phyloP scores from a whole-genome alignment of 2,329 filamentous ascomycete genomes.

The Talaromyces amestolkiae region DNA sequence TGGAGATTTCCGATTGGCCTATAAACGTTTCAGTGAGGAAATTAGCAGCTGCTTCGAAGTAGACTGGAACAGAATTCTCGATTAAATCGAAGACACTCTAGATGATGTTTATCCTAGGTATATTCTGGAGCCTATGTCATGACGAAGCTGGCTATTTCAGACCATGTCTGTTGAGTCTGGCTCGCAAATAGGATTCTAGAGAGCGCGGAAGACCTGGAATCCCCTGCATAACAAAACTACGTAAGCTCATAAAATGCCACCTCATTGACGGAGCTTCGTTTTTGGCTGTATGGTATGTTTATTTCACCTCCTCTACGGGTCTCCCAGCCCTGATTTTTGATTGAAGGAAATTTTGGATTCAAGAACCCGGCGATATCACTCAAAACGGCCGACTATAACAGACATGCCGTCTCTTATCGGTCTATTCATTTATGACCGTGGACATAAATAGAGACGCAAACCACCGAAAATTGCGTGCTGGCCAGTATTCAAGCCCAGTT shows the following conservation, averaged over 20 bases:
- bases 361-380: neutral
- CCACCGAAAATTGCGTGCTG: neutral
- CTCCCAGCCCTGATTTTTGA: neutral
- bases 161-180: neutral
- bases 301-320: neutral
- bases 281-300: neutral
- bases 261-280: neutral
- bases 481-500: neutral
- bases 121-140: neutral
- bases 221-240: neutral
- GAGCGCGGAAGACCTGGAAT: neutral
- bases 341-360: neutral
- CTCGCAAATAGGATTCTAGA: neutral
- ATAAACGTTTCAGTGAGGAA: neutral
- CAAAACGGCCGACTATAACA: neutral
- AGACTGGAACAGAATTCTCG: neutral
- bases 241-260: neutral
- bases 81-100: neutral
- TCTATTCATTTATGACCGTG: neutral
- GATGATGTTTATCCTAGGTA: neutral
- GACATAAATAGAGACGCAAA: neutral
- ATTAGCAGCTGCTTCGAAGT: neutral
- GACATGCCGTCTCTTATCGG: neutral
- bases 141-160: neutral
- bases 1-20: neutral